These are phyloP conservation scores for Lantana camara DNA, from an alignment of 257 asterid species.

Conservation along the genomic window DNA sequence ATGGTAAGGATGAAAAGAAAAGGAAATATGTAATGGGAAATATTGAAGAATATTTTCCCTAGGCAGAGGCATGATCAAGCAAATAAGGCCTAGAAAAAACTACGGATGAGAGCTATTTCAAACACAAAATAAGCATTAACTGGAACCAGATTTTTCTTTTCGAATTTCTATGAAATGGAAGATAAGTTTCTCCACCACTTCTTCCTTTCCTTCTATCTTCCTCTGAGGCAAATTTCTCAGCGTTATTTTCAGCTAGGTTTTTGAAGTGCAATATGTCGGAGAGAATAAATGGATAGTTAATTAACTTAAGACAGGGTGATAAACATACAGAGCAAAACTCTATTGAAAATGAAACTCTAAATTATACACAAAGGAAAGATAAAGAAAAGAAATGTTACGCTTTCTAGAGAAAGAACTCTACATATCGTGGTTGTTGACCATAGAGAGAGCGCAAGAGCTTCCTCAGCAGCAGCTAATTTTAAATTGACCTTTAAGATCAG, in stretches of 20 bases:
- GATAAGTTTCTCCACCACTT: not conserved
- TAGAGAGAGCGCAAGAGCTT: conserved; percentile 79
- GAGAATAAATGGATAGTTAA: not conserved
- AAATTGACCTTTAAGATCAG: conserved; percentile 58
- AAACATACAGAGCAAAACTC: not conserved
- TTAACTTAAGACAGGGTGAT: not conserved
- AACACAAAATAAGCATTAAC: not conserved
- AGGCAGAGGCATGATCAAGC: not conserved
- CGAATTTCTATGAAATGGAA: not conserved
- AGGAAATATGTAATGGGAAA: not conserved
- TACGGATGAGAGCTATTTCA: not conserved
- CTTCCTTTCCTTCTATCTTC: not conserved
- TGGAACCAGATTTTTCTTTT: not conserved
- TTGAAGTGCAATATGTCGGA: not conserved
- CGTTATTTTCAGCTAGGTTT: not conserved
- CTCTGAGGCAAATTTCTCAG: not conserved
- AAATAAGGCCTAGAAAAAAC: not conserved
- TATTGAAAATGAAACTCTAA: conserved; percentile 16
- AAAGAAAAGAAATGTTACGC: conserved; percentile 44
- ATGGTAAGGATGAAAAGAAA: not conserved
- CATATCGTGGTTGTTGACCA: conserved; percentile 91
- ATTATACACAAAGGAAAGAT: too few species aligned
- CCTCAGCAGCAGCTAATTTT: conserved; percentile 81
- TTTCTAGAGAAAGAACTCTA: conserved; percentile 89
- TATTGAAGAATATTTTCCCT: not conserved